Evolutionary conservation across 495 filamentous ascomycete genomes (phyloP).

Genomic region (Penicillium turbatum): DNA sequence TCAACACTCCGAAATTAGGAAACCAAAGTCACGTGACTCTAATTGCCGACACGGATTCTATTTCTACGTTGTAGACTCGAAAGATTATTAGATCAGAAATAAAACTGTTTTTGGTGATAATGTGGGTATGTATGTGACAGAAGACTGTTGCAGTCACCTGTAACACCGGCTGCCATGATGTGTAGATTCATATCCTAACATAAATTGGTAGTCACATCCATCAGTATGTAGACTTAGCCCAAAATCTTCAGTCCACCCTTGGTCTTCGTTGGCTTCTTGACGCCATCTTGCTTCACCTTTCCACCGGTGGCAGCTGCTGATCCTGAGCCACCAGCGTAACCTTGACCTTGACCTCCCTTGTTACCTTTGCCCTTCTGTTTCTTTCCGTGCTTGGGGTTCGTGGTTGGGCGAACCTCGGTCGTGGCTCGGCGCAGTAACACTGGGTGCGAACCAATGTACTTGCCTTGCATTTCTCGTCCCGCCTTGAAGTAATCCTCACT

Average conservation of each 20-base stretch:
- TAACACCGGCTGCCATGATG: not conserved
- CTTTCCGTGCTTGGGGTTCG: constrained; percentile 43
- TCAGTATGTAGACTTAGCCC: constrained; percentile 47
- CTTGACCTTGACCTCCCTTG: constrained; percentile 15
- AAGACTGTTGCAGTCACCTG: not conserved
- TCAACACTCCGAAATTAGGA: too few species aligned
- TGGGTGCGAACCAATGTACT: constrained; percentile 97
- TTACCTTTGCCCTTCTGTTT: constrained; percentile 35
- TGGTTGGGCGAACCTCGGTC: constrained; percentile 77
- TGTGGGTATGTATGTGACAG: not conserved
- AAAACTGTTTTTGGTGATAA: too few species aligned
- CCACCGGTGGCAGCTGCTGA: constrained; percentile 7
- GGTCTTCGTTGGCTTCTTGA: constrained; percentile 77
- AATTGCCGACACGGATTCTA: not conserved
- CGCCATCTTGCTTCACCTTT: constrained; percentile 56
- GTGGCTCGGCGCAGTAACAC: constrained; percentile 79
- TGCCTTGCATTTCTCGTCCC: constrained; percentile 96
- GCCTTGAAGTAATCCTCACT: constrained; percentile 94
- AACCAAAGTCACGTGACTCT: not conserved
- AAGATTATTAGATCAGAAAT: too few species aligned
- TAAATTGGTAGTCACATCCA: not conserved
- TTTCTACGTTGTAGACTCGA: too few species aligned
- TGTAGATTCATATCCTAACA: not conserved
- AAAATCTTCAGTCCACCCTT: constrained; percentile 74
- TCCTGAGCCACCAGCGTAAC: constrained; percentile 11